Evolutionary conservation across 305 asterid genomes (phyloP).

Genomic region (Fraxinus nigra): DNA sequence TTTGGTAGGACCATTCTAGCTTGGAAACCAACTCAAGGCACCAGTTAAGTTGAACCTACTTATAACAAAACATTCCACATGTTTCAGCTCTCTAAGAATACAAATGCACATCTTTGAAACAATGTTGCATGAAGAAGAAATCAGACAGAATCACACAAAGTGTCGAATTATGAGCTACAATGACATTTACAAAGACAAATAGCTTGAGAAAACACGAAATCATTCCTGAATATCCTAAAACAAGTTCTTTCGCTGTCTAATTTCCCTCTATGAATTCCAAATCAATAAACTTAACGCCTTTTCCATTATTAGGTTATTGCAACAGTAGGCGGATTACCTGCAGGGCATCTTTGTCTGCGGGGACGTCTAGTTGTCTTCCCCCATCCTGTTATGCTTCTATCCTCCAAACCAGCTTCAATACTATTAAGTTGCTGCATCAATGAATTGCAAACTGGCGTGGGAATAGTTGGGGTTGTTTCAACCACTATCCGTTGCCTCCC

Average conservation of each 20-base stretch:
- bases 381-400: constrained; percentile 83
- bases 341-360: constrained; percentile 75
- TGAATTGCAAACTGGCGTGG: constrained; percentile 35
- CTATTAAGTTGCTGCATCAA: constrained; percentile 42
- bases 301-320: constrained; percentile 2
- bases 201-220: constrained; percentile 10
- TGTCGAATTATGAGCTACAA: constrained; percentile 19
- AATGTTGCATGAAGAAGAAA: constrained; percentile 30
- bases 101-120: constrained; percentile 20
- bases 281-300: constrained; percentile 30
- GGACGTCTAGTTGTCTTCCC: constrained; percentile 96
- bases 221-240: constrained; percentile 16
- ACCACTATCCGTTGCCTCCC: constrained; percentile 56
- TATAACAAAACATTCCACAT: not conserved
- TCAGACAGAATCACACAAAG: constrained; percentile 24
- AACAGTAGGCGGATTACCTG: constrained; percentile 37
- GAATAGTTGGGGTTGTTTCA: constrained; percentile 33
- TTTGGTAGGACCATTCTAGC: not conserved
- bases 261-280: not conserved
- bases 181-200: constrained; percentile 24
- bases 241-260: not conserved
- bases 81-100: not conserved
- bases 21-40: not conserved
- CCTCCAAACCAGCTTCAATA: constrained; percentile 63
- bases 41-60: not conserved